These are phyloP conservation scores for Graphium sp. DNA, from an alignment of 2,329 filamentous ascomycete species.

Conservation along the genomic window DNA sequence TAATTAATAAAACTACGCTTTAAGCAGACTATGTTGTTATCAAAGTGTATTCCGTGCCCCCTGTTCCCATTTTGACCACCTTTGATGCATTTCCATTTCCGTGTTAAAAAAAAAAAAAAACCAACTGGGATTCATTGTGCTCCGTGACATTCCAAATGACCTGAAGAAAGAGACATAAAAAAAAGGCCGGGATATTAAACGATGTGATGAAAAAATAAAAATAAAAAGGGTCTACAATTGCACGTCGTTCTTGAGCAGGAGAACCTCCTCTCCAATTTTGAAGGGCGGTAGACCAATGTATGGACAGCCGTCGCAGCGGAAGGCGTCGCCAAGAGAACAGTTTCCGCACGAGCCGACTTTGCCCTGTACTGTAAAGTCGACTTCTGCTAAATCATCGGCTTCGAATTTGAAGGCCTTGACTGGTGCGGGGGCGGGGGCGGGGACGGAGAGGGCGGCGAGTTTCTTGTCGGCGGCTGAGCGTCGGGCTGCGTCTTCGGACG, in stretches of 20 bases:
- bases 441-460: constrained; percentile 32
- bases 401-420: constrained; percentile 46
- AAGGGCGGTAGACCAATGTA: constrained; percentile 90
- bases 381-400: constrained; percentile 65
- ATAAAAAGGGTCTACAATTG: constrained; percentile 41
- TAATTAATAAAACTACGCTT: neutral
- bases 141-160: no score
- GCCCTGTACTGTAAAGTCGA: constrained; percentile 95
- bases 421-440: constrained; percentile 13
- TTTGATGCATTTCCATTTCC: neutral
- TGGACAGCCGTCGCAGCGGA: constrained; percentile 56
- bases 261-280: constrained; percentile 90
- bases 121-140: no score
- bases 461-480: constrained; percentile 48
- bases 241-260: constrained; percentile 68
- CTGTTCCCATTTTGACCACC: neutral
- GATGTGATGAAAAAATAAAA: neutral
- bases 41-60: neutral
- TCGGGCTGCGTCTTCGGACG: constrained; percentile 66
- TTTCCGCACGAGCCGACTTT: constrained; percentile 92
- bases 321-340: constrained; percentile 84
- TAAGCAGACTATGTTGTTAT: constrained; percentile 1
- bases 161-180: constrained; percentile 1
- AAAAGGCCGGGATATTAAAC: neutral
- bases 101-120: constrained; percentile 6